phyloP scores from a whole-genome alignment of 345 rosid species.

The Rhizophora mangle region DNA sequence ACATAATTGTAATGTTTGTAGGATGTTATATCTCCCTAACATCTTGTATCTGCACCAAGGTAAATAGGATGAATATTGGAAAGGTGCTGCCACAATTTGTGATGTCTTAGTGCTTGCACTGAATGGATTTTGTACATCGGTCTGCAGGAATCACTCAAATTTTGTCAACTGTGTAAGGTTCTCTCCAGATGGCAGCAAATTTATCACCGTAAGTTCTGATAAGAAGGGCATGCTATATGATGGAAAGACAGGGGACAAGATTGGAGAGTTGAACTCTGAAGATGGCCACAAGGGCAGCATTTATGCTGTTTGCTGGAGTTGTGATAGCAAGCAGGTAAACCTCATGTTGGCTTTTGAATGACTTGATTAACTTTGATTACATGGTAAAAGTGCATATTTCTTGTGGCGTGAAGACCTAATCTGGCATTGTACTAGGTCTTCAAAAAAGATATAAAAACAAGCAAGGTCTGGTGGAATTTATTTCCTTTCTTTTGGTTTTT shows the following conservation, averaged over 20 bases:
- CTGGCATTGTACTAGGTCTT: no score
- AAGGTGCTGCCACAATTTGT: background rate
- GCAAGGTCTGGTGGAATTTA: no score
- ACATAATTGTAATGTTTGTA: no score
- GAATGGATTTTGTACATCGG: slow-evolving; percentile 24
- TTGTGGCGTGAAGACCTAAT: no score
- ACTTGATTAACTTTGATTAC: no score
- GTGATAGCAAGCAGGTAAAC: slow-evolving; percentile 79
- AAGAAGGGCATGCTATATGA: slow-evolving; percentile 86
- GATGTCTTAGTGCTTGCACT: slow-evolving; percentile 13
- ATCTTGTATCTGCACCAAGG: no score
- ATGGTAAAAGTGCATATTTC: background rate
- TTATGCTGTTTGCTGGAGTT: slow-evolving; percentile 94
- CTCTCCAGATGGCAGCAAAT: slow-evolving; percentile 92
- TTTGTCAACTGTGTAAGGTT: slow-evolving; percentile 92
- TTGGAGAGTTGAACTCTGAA: slow-evolving; percentile 69
- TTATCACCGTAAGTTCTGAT: slow-evolving; percentile 88
- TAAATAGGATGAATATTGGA: background rate
- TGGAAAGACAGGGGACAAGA: slow-evolving; percentile 76
- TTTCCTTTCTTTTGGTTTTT: no score
- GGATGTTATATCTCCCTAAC: no score
- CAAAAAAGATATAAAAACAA: no score
- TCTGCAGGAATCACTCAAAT: slow-evolving; percentile 81
- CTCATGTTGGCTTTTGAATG: background rate
- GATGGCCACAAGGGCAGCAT: slow-evolving; percentile 91